phyloP scores from a whole-genome alignment of 1,284 basidiomycete genomes.

The Mycosarcoma maydis region DNA sequence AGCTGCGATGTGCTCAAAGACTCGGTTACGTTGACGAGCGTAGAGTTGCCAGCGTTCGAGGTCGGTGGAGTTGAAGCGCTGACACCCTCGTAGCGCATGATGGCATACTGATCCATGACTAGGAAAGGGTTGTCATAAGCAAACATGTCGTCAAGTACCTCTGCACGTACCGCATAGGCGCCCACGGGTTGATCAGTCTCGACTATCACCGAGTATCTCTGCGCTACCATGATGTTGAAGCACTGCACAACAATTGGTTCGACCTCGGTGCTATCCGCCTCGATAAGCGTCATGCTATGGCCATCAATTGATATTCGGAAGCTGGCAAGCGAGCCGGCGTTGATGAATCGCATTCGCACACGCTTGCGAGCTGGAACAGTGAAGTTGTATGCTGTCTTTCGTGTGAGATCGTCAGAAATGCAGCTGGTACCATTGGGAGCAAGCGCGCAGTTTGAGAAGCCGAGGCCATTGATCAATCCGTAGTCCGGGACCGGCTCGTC shows the following conservation, averaged over 20 bases:
- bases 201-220: conserved; percentile 71
- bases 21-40: conserved; percentile 26
- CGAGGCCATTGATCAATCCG: conserved; percentile 71
- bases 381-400: conserved; percentile 36
- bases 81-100: conserved; percentile 67
- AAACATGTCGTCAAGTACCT: conserved; percentile 69
- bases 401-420: conserved; percentile 32
- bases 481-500: conserved; percentile 67
- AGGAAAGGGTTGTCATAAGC: conserved; percentile 66
- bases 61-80: conserved; percentile 47
- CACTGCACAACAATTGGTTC: conserved; percentile 68
- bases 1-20: conserved; percentile 32
- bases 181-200: conserved; percentile 37
- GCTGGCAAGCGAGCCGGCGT: conserved; percentile 44
- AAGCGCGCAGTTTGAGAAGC: conserved; percentile 61
- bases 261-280: conserved; percentile 70
- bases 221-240: conserved; percentile 69
- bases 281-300: conserved; percentile 70
- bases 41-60: conserved; percentile 11
- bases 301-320: conserved; percentile 69
- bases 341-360: conserved; percentile 72
- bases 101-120: conserved; percentile 65
- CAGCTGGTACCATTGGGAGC: conserved; percentile 50
- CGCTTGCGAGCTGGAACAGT: conserved; percentile 64
- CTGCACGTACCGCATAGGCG: conserved; percentile 60